phyloP scores from a whole-genome alignment of 306 rosid genomes.

The Dalbergia oliveri region DNA sequence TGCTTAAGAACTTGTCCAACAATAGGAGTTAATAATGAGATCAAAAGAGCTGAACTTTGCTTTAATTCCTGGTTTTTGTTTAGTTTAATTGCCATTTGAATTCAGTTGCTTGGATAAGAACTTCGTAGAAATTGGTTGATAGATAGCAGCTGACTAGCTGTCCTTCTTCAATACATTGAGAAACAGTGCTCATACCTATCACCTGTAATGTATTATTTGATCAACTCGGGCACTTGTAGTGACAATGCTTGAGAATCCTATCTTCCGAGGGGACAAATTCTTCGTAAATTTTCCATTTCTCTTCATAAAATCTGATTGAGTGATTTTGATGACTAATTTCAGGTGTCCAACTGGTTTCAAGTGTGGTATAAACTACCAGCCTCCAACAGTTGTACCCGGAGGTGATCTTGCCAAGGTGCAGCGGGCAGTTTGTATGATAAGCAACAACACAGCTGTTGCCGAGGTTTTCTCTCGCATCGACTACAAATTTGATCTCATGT shows the following conservation, averaged over 20 bases:
- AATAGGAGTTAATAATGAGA: conserved; percentile 5
- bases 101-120: not conserved
- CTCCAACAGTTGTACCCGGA: conserved; percentile 79
- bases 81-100: too few species aligned
- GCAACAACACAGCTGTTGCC: conserved; percentile 76
- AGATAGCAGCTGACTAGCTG: not conserved
- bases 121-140: not conserved
- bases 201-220: too few species aligned
- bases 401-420: conserved; percentile 88
- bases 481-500: conserved; percentile 78
- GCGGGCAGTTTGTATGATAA: conserved; percentile 82
- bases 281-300: conserved; percentile 8
- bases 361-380: conserved; percentile 86
- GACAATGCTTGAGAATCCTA: not conserved
- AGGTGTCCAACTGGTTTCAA: conserved; percentile 94
- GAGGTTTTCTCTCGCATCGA: conserved; percentile 78
- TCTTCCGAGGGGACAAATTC: not conserved
- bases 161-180: too few species aligned
- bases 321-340: conserved; percentile 46
- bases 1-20: not conserved
- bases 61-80: not conserved
- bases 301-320: too few species aligned
- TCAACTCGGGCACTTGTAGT: too few species aligned
- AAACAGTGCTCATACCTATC: too few species aligned
- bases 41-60: not conserved